A percentile compares a stretch with the other conserved stretches of the same genome.
These are phyloP conservation scores for Nicotiana otophora DNA, from an alignment of 257 asterid genomes.

Conservation along the genomic window DNA sequence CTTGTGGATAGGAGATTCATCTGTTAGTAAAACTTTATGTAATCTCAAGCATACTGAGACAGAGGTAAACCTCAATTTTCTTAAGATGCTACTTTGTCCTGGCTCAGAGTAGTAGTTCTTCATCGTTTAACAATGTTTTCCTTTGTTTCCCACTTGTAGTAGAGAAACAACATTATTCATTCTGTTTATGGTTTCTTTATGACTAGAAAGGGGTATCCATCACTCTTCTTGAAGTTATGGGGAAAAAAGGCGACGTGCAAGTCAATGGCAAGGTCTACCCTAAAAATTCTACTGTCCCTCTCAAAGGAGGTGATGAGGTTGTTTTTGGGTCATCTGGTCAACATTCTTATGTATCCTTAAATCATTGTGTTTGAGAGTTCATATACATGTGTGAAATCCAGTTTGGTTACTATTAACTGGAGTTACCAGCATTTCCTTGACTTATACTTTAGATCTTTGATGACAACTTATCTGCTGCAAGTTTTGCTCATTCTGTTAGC, in stretches of 20 bases:
- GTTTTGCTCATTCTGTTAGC: conserved; percentile 49
- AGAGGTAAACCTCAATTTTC: conserved; percentile 35
- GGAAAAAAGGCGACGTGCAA: conserved; percentile 71
- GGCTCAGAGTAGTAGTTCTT: not conserved
- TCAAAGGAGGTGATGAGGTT: conserved; percentile 83
- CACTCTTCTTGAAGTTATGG: conserved; percentile 72
- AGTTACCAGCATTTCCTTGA: conserved; percentile 5
- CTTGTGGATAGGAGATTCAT: conserved; percentile 62
- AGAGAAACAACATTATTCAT: not conserved
- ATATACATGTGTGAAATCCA: not conserved
- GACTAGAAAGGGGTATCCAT: conserved; percentile 52
- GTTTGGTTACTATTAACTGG: not conserved
- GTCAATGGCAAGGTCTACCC: conserved; percentile 72
- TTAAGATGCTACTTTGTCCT: not conserved
- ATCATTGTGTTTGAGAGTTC: not conserved
- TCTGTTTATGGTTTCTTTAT: conserved; percentile 13
- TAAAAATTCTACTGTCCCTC: conserved; percentile 57
- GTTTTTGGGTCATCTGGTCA: conserved; percentile 62
- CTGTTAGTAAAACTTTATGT: conserved; percentile 65
- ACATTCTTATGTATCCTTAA: conserved; percentile 88
- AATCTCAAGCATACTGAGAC: conserved; percentile 57
- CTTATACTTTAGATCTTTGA: conserved; percentile 8
- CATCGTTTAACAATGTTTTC: not conserved
- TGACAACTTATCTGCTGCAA: conserved; percentile 30
- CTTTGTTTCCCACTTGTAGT: not conserved